Conservation (phyloP, 2,329 filamentous ascomycete genomes). For the Leptographium galeiforme region DNA sequence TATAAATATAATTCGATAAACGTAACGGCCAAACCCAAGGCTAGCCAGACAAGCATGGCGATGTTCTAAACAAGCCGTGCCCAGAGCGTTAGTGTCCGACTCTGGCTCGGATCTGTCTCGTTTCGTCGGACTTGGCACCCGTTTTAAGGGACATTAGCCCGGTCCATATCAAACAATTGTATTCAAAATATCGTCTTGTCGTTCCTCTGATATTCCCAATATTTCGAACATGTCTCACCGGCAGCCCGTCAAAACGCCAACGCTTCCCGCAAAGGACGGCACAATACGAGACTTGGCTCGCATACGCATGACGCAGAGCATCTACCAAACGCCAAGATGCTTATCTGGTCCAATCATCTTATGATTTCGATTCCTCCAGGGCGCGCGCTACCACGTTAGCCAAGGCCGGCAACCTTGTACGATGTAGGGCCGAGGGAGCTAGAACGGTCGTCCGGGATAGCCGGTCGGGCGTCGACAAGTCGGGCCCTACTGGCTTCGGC, state of each 20-base stretch:
- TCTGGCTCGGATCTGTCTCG: too few relatives aligned
- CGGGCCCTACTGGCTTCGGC: constrained; percentile 65
- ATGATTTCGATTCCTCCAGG: not conserved
- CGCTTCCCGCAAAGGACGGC: not conserved
- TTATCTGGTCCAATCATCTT: not conserved
- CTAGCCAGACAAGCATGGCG: too few relatives aligned
- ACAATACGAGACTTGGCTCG: not conserved
- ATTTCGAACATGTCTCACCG: not conserved
- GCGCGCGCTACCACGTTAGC: constrained; percentile 1
- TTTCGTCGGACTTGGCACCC: too few relatives aligned
- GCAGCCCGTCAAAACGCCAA: not conserved
- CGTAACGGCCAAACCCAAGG: too few relatives aligned
- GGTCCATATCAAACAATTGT: not conserved
- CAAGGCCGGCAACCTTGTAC: not conserved
- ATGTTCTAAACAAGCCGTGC: too few relatives aligned
- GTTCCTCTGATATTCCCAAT: not conserved
- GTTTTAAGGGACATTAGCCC: not conserved
- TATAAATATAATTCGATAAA: too few relatives aligned
- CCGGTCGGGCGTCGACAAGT: too few relatives aligned
- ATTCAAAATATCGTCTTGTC: not conserved
- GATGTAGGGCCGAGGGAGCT: not conserved
- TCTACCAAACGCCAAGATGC: not conserved
- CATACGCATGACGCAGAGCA: not conserved
- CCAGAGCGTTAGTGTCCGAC: too few relatives aligned
- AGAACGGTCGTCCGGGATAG: not conserved